Base-by-base conservation (phyloP, 2,329 filamentous ascomycete species). In the Atkinsonella hypoxylon region DNA sequence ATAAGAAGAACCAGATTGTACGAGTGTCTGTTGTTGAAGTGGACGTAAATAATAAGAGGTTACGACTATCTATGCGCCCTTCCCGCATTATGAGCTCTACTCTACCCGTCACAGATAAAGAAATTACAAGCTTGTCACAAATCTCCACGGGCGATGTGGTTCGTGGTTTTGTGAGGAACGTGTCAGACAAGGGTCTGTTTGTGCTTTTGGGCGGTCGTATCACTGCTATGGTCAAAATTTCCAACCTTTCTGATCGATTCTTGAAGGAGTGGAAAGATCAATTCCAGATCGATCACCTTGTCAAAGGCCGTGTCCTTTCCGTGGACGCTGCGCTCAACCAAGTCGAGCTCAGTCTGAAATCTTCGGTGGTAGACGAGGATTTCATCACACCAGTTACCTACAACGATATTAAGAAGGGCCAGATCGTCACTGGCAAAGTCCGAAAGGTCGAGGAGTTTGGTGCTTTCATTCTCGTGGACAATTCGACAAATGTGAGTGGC, bases 381-480 rank as follows among this genome's bases (percentile, higher is more conserved):
- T 95, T 88, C 66, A 79, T 81, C 43, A 79, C 86, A 20, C 83
- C 81, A 1, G 65, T 84, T n/a, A 83, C 78, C 0, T 85, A 91
- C 55, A 75, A 76, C n/a, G 87, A 95, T 58, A 73, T 97, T 51
- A 81, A 85, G 62, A 72, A 78, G 54, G 90, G 89, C 7, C 87
- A 95, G 66, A 72, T 89, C 32, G 78, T 98, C 34, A 95, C 87
- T 12, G 93, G 90, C 46, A 95, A 88, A 63, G 81, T 98, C 51
- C 84, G 90, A 59, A 95, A 94, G 67, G 89, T 97, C 2, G 88
- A 95, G 62, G 87, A 95, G 32, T 98, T 90, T 64, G 93, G 93
- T 56, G 91, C 91, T 5, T 98, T 98, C 65, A 86, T 98, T 58
- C 80, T 94, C 42, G 74, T 98, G 18, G 89, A 96, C 65, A 82